phyloP scores from a whole-genome alignment of 495 filamentous ascomycete species.

The Astrothelium macrocarpum region DNA sequence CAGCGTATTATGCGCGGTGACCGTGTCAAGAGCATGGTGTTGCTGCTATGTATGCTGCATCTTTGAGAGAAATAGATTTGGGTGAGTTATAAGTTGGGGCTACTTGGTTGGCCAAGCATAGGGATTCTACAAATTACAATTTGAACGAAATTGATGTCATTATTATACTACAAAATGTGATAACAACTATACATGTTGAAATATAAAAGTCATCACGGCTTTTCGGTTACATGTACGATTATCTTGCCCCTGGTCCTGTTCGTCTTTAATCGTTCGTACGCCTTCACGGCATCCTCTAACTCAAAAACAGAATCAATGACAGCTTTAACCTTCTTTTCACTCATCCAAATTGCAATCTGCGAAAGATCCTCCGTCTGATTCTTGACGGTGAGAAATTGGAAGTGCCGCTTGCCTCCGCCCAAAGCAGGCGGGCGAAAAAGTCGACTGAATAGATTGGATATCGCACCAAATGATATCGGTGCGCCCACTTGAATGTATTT shows the following conservation, averaged over 20 bases:
- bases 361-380: constrained; percentile 39
- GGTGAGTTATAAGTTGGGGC: background rate
- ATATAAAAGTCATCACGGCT: background rate
- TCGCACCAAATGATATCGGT: background rate
- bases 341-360: constrained; percentile 50
- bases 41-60: background rate
- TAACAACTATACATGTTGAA: too few species aligned
- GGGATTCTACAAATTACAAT: too few species aligned
- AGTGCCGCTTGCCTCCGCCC: constrained; percentile 55
- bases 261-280: constrained; percentile 53
- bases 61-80: background rate
- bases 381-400: constrained; percentile 36
- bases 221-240: constrained; percentile 44
- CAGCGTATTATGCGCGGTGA: background rate
- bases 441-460: constrained; percentile 23
- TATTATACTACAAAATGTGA: too few species aligned
- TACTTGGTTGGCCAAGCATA: too few species aligned
- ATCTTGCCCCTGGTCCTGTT: constrained; percentile 61
- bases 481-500: constrained; percentile 46
- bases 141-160: too few species aligned
- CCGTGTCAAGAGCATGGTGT: background rate
- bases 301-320: constrained; percentile 51
- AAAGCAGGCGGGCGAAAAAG: constrained; percentile 45
- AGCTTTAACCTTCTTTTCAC: constrained; percentile 51
- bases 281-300: constrained; percentile 53